Evolutionary conservation across 2,329 filamentous ascomycete genomes (phyloP).

Genomic region (Botryosphaeria agaves): DNA sequence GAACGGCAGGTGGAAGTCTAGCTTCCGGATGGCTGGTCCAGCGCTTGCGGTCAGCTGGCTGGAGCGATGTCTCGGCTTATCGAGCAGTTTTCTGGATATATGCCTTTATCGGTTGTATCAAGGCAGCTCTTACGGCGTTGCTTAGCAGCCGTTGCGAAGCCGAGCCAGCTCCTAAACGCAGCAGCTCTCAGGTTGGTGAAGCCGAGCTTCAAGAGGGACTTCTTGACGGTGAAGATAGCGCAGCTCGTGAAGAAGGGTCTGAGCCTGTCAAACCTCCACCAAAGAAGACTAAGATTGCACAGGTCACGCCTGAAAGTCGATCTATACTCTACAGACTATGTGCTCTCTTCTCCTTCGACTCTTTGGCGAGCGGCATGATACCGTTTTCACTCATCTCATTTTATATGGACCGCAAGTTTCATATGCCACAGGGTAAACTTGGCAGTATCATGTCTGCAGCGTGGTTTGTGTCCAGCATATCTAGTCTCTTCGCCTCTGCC

Average conservation of each 20-base stretch:
- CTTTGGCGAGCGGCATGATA: conserved; percentile 53
- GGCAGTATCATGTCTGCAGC: conserved; percentile 36
- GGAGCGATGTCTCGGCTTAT: conserved; percentile 20
- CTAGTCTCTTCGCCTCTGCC: conserved; percentile 36
- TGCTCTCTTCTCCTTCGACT: conserved; percentile 50
- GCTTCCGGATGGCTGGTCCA: conserved; percentile 21
- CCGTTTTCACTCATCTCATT: conserved; percentile 34
- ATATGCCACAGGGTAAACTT: conserved; percentile 32
- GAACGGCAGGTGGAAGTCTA: conserved; percentile 11
- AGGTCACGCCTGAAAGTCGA: conserved; percentile 39
- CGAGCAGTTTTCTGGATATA: conserved; percentile 25
- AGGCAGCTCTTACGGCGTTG: conserved; percentile 19
- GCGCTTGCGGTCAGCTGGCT: conserved; percentile 11
- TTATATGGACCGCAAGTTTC: conserved; percentile 38
- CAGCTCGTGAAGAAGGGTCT: too few relatives aligned
- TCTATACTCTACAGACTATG: conserved; percentile 43
- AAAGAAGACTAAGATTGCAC: conserved; percentile 24
- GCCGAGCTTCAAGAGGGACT: conserved; percentile 4
- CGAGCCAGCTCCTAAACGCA: background rate
- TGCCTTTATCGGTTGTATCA: conserved; percentile 20
- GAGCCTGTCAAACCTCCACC: conserved; percentile 3
- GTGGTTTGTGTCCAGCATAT: conserved; percentile 22
- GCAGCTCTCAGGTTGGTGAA: conserved; percentile 8
- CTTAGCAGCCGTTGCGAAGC: conserved; percentile 21
- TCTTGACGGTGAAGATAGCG: conserved; percentile 4